Conservation (phyloP, 2,329 filamentous ascomycete species). For the Zymoseptoria pseudotritici region DNA sequence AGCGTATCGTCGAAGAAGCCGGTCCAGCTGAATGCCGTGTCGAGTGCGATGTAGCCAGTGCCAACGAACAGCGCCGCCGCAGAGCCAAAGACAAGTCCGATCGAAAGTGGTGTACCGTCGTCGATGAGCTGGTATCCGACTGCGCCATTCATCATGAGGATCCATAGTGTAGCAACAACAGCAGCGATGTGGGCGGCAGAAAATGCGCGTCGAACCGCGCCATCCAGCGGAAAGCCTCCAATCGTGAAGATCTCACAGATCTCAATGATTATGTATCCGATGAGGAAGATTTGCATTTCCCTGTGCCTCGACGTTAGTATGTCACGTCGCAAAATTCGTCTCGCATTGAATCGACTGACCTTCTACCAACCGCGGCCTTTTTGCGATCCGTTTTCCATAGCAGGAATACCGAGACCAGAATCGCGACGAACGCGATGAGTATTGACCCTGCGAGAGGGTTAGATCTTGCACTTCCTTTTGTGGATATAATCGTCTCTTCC, state of each 20-base stretch:
- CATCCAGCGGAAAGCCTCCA: conserved; percentile 72
- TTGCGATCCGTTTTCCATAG: conserved; percentile 79
- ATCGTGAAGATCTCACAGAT: conserved; percentile 97
- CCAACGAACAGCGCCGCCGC: conserved; percentile 70
- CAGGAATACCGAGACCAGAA: conserved; percentile 59
- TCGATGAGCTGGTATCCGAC: conserved; percentile 92
- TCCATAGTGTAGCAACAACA: conserved; percentile 82
- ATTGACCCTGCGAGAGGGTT: conserved; percentile 65
- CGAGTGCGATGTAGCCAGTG: conserved; percentile 90
- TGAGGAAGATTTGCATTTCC: conserved; percentile 92
- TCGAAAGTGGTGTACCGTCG: conserved; percentile 78
- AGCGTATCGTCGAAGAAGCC: conserved; percentile 58
- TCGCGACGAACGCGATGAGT: conserved; percentile 69
- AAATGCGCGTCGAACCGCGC: conserved; percentile 69
- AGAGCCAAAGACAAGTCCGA: conserved; percentile 67
- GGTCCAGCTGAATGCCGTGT: conserved; percentile 84
- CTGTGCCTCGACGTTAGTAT: conserved; percentile 39
- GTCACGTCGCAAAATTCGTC: neutral
- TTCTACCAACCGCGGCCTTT: conserved; percentile 84
- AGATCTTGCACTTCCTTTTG: conserved; percentile 1
- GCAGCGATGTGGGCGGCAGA: conserved; percentile 83
- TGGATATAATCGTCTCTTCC: neutral
- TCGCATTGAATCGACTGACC: conserved; percentile 47
- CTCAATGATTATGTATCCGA: conserved; percentile 76
- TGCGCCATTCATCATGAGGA: conserved; percentile 47